Conservation (phyloP, 495 filamentous ascomycete species). For the Penicillium atrosanguineum region DNA sequence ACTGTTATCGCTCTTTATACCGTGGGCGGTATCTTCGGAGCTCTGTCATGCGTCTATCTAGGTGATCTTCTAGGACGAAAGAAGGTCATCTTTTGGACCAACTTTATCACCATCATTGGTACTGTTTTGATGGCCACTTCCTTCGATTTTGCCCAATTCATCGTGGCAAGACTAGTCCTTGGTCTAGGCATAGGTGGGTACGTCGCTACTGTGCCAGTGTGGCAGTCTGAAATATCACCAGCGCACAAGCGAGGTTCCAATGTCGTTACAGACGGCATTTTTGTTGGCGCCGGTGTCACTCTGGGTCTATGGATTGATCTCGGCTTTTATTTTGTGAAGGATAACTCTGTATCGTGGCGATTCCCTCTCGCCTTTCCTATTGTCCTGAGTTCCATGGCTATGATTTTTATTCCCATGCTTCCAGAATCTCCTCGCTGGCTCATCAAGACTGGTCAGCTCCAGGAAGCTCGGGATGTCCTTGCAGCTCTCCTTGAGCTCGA, state of each 20-base stretch:
- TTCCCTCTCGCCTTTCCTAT: slow-evolving; percentile 51
- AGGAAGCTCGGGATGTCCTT: slow-evolving; percentile 55
- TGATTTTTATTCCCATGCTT: slow-evolving; percentile 54
- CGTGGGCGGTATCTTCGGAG: slow-evolving; percentile 32
- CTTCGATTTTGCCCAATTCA: slow-evolving; percentile 32
- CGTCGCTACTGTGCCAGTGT: slow-evolving; percentile 44
- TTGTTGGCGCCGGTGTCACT: slow-evolving; percentile 53
- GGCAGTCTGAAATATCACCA: slow-evolving; percentile 48
- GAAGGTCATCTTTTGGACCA: slow-evolving; percentile 28
- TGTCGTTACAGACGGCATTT: slow-evolving; percentile 38
- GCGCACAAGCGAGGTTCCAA: slow-evolving; percentile 37
- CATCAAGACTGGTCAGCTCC: slow-evolving; percentile 48
- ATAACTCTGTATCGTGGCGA: slow-evolving; percentile 46
- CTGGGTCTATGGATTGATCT: slow-evolving; percentile 44
- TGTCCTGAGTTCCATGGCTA: slow-evolving; percentile 56
- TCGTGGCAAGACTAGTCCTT: slow-evolving; percentile 52
- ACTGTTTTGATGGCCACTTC: slow-evolving; percentile 42
- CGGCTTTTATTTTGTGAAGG: slow-evolving; percentile 44
- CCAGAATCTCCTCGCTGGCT: slow-evolving; percentile 63
- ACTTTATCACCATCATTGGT: slow-evolving; percentile 31
- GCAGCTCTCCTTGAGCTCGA: slow-evolving; percentile 29
- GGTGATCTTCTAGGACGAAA: slow-evolving; percentile 29
- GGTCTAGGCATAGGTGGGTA: slow-evolving; percentile 57
- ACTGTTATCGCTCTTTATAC: slow-evolving; percentile 34
- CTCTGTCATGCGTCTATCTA: slow-evolving; percentile 28